Evolutionary conservation across 129 eudicot species (phyloP).

Genomic region (Lactuca saligna): DNA sequence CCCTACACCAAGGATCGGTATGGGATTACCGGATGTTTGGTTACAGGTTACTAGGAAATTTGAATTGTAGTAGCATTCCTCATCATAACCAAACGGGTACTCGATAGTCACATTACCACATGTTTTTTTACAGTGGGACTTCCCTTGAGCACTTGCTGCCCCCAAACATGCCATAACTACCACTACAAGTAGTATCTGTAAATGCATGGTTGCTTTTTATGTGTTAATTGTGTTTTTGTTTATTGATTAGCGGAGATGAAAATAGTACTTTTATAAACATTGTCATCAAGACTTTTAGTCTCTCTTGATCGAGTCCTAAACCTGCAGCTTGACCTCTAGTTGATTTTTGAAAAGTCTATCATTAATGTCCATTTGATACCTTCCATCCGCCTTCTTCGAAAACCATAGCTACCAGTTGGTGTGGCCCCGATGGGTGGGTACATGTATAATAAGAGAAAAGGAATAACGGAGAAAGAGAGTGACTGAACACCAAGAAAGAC

Average conservation of each 20-base stretch:
- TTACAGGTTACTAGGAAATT: slow-evolving; percentile 25
- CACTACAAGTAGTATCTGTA: slow-evolving; percentile 1
- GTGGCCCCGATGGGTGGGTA: no score
- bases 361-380: no score
- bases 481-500: no score
- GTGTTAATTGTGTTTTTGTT: background rate
- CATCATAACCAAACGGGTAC: slow-evolving; percentile 30
- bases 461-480: no score
- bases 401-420: no score
- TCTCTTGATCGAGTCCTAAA: background rate
- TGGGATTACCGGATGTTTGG: background rate
- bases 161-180: slow-evolving; percentile 3
- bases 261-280: slow-evolving; percentile 9
- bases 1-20: background rate
- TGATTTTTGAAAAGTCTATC: background rate
- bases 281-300: slow-evolving; percentile 2
- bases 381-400: no score
- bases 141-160: slow-evolving; percentile 10
- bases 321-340: background rate
- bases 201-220: slow-evolving; percentile 23
- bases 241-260: background rate
- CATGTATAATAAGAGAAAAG: no score
- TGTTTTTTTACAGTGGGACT: slow-evolving; percentile 7
- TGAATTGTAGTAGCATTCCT: slow-evolving; percentile 13
- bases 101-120: slow-evolving; percentile 23